Percentiles rank a stretch among this genome's conserved stretches.
phyloP scores from a whole-genome alignment of 1,139 yeast species.

The Yamadazyma jaroonii region DNA sequence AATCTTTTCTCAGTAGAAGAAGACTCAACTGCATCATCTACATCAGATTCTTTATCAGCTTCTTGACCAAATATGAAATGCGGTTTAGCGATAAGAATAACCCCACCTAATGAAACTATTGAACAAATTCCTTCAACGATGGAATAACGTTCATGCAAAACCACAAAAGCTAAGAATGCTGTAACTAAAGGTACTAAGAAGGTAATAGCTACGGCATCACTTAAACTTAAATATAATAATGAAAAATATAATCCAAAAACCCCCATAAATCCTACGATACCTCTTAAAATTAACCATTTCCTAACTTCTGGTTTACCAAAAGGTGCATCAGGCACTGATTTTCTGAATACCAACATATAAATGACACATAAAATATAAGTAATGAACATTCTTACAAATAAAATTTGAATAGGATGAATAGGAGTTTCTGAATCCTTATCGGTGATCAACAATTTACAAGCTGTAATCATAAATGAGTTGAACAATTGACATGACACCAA shows the following conservation, averaged over 20 bases:
- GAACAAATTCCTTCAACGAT: slow-evolving; percentile 68
- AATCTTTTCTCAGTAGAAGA: slow-evolving; percentile 39
- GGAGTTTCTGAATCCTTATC: slow-evolving; percentile 54
- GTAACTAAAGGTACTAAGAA: slow-evolving; percentile 78
- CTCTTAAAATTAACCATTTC: slow-evolving; percentile 57
- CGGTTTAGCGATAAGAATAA: slow-evolving; percentile 79
- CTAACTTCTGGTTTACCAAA: slow-evolving; percentile 68
- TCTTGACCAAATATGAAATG: slow-evolving; percentile 59
- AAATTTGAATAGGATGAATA: slow-evolving; percentile 73
- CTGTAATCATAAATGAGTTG: slow-evolving; percentile 72
- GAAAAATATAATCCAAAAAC: slow-evolving; percentile 76
- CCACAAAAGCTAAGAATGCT: slow-evolving; percentile 67
- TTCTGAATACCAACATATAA: slow-evolving; percentile 47
- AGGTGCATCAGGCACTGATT: slow-evolving; percentile 57
- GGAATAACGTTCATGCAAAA: slow-evolving; percentile 68
- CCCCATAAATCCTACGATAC: slow-evolving; percentile 74
- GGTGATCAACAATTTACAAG: slow-evolving; percentile 69
- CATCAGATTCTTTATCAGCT: slow-evolving; percentile 32
- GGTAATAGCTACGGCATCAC: slow-evolving; percentile 74
- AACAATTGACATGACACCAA: slow-evolving; percentile 61
- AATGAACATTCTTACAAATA: slow-evolving; percentile 72
- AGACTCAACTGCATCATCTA: slow-evolving; percentile 36
- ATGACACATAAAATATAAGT: slow-evolving; percentile 58
- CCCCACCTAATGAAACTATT: slow-evolving; percentile 68
- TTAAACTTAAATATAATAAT: slow-evolving; percentile 68